Conservation (phyloP, 2,329 filamentous ascomycete species). For the Colletotrichum lentis region DNA sequence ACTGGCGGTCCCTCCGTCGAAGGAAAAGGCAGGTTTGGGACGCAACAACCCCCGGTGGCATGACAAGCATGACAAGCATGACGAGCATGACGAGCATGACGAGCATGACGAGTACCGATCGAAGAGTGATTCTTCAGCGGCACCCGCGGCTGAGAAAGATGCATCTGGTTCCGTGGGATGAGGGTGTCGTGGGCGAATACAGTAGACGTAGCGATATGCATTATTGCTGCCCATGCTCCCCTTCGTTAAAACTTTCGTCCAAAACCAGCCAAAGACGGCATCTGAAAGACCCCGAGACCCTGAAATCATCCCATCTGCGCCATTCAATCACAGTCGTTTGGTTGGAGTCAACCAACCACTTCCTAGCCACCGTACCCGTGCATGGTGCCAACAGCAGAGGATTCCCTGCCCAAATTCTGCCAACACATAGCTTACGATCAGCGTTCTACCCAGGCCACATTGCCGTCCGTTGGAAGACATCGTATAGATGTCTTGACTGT, state of each 20-base stretch:
- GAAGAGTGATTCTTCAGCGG: constrained; percentile 19
- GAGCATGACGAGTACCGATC: constrained; percentile 20
- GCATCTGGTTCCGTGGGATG: background rate
- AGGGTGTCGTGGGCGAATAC: constrained; percentile 1
- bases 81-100: constrained; percentile 30
- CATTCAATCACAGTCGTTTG: background rate
- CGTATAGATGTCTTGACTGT: background rate
- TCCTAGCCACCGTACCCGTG: constrained; percentile 4
- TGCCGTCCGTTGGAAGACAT: too few species aligned
- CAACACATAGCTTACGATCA: constrained; percentile 30
- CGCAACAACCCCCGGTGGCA: constrained; percentile 10
- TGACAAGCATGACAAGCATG: constrained; percentile 28
- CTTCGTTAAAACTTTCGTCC: constrained; percentile 6
- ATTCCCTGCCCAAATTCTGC: background rate
- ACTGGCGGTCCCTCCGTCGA: too few species aligned
- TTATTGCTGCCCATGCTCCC: background rate
- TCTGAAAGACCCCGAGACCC: constrained; percentile 7
- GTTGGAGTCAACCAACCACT: background rate
- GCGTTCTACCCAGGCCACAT: constrained; percentile 3
- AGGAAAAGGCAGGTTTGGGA: background rate
- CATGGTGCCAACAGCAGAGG: background rate
- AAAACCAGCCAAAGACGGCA: background rate
- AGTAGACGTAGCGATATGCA: background rate
- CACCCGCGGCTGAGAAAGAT: background rate
- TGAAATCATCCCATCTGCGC: constrained; percentile 9